Evolutionary conservation across 495 filamentous ascomycete species (phyloP), one percentile per base, ranked within the genome.

Genomic region (Penicillium coprophilum): DNA sequence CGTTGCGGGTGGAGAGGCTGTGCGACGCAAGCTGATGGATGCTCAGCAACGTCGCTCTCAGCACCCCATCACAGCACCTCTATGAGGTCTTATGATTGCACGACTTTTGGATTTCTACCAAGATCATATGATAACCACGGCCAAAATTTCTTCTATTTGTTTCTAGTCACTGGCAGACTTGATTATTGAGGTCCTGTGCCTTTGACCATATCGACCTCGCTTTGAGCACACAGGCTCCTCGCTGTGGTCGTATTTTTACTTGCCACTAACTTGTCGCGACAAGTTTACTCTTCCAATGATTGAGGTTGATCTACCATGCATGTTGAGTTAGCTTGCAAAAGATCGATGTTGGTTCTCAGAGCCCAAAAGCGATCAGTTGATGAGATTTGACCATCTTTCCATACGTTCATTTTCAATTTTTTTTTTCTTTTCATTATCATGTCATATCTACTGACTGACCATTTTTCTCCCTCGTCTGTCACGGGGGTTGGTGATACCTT

Each of bases 11-110:
- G 76, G 74, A 40, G 76, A 79, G 48, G 71, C 76, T 21, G 73
- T 79, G 41, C 76, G 76, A 45, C 74, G 76, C 41, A 79, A 77
- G 68, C 67, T 79, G 8, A 75, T 79, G 69, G 73, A 79, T 46
- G 72, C 73, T 24, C 76, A 77, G 36, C 49, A 47, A 23, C 39
- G 43, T 46, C 51, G 45, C 34, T 34, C 51, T 44, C 55, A 47
- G n/a, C 38, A 46, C 19, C 43, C 40, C 24, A 34, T 44, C 15
- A 46, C n/a, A 47, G 39, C 40, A 19, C 17, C 17, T 28, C 47
- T 41, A 17, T 32, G 30, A 30, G 46, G 12, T 31, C 38, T 63
- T 31, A 60, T 28, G 60, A 63, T 61, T 68, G 49, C 40, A 68
- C 63, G 63, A 66, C 58, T 46, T 66, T 66, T 64, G 40, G 66